Conservation (phyloP, 495 filamentous ascomycete species). For the Podospora pseudocomata region DNA sequence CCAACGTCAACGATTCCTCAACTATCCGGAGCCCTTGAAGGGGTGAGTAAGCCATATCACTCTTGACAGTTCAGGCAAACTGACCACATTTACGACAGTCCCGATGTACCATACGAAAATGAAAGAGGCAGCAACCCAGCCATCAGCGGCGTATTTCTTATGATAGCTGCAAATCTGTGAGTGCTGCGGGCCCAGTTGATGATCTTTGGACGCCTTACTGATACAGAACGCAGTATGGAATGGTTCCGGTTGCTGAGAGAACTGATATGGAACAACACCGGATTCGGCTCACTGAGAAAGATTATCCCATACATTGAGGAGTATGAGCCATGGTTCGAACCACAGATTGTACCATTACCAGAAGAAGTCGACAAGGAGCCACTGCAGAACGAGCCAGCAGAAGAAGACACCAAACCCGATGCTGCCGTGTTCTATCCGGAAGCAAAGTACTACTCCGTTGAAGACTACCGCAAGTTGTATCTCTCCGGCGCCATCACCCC, state of each 20-base stretch:
- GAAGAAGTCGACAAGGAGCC: slow-evolving; percentile 14
- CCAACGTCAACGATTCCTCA: slow-evolving; percentile 16
- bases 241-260: slow-evolving; percentile 31
- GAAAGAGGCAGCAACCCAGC: slow-evolving; percentile 28
- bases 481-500: slow-evolving; percentile 64
- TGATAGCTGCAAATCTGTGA: slow-evolving; percentile 27
- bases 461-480: slow-evolving; percentile 67
- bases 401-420: slow-evolving; percentile 11
- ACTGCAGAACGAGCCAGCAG: background rate
- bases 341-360: slow-evolving; percentile 63
- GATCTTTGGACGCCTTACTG: background rate
- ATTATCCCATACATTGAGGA: slow-evolving; percentile 53
- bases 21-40: slow-evolving; percentile 19
- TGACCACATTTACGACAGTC: slow-evolving; percentile 21
- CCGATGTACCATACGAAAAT: slow-evolving; percentile 30
- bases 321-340: slow-evolving; percentile 68
- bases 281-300: slow-evolving; percentile 58
- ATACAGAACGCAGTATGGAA: slow-evolving; percentile 29
- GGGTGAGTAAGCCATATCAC: slow-evolving; percentile 10
- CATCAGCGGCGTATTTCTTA: slow-evolving; percentile 27
- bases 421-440: slow-evolving; percentile 27
- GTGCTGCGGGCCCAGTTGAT: background rate
- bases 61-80: background rate
- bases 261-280: slow-evolving; percentile 62
- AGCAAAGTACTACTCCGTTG: slow-evolving; percentile 56